Evolutionary conservation across 345 rosid species (phyloP).

Genomic region (Clausena lansium): DNA sequence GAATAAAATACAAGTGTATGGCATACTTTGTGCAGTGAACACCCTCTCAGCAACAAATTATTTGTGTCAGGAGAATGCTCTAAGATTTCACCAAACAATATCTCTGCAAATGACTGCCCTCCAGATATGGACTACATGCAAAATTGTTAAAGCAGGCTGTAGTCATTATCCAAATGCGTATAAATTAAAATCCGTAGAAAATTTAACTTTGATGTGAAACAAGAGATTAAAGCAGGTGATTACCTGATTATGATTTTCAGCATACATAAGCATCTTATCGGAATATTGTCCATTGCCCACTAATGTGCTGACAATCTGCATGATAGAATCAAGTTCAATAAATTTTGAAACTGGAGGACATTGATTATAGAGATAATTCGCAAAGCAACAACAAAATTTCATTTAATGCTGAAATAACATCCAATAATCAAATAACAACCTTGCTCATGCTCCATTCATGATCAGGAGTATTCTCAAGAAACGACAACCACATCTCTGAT

Average conservation of each 20-base stretch:
- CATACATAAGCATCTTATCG: slow-evolving; percentile 78
- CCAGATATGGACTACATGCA: slow-evolving; percentile 82
- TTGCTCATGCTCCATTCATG: slow-evolving; percentile 93
- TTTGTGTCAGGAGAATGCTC: slow-evolving; percentile 48
- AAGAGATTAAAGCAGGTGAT: slow-evolving; percentile 15
- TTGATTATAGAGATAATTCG: not conserved
- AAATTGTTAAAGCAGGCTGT: slow-evolving; percentile 11
- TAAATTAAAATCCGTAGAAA: slow-evolving; percentile 7
- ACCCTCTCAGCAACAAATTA: slow-evolving; percentile 56
- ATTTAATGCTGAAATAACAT: not conserved
- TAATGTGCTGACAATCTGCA: slow-evolving; percentile 79
- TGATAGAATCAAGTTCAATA: not conserved
- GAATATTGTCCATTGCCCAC: slow-evolving; percentile 63
- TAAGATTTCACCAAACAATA: slow-evolving; percentile 59
- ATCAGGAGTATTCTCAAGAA: slow-evolving; percentile 64
- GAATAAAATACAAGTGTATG: slow-evolving; percentile 4
- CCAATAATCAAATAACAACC: slow-evolving; percentile 39
- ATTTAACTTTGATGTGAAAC: slow-evolving; percentile 12
- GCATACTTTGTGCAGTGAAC: slow-evolving; percentile 70
- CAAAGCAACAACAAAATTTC: slow-evolving; percentile 3
- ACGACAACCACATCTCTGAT: slow-evolving; percentile 90
- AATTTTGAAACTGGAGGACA: not conserved
- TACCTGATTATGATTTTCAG: slow-evolving; percentile 92
- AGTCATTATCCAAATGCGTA: slow-evolving; percentile 15
- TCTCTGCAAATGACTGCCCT: slow-evolving; percentile 87